Percentiles rank a stretch among this genome's conserved stretches.
These are phyloP conservation scores for Podospora sp. DNA, from an alignment of 495 filamentous ascomycete species.

Conservation along the genomic window DNA sequence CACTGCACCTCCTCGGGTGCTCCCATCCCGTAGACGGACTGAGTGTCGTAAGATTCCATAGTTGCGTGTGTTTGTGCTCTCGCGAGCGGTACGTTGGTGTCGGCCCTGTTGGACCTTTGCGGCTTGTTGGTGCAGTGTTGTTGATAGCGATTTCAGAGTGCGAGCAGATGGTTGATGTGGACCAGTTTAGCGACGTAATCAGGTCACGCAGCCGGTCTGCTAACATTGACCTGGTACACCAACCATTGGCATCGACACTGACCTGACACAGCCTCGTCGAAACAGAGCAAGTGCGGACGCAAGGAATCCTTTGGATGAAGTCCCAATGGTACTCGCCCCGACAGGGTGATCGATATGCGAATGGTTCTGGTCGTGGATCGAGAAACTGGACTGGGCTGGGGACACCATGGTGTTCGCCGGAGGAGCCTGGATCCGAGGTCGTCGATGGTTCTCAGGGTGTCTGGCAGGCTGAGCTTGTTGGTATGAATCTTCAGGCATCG, in stretches of 20 bases:
- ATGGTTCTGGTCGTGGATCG: no score
- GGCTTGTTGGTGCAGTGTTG: neutral
- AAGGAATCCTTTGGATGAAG: neutral
- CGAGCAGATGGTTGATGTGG: constrained; percentile 9
- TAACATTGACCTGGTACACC: neutral
- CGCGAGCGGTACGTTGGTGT: neutral
- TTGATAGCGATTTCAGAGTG: neutral
- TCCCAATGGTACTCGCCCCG: neutral
- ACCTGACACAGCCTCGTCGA: neutral
- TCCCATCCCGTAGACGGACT: neutral
- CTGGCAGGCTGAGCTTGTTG: no score
- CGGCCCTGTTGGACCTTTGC: neutral
- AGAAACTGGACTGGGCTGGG: no score
- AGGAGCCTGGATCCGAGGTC: neutral
- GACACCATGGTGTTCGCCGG: no score
- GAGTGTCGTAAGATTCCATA: neutral
- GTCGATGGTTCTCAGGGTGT: neutral
- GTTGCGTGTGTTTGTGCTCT: neutral
- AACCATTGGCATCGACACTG: neutral
- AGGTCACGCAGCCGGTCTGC: neutral
- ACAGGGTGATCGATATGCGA: neutral
- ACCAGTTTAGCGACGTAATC: constrained; percentile 11
- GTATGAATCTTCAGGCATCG: no score
- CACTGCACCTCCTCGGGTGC: neutral
- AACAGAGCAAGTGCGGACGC: neutral